Evolutionary conservation across 768 basidiomycete species (phyloP), one percentile per base, ranked within the genome.

Genomic region (Tylopilus felleus): DNA sequence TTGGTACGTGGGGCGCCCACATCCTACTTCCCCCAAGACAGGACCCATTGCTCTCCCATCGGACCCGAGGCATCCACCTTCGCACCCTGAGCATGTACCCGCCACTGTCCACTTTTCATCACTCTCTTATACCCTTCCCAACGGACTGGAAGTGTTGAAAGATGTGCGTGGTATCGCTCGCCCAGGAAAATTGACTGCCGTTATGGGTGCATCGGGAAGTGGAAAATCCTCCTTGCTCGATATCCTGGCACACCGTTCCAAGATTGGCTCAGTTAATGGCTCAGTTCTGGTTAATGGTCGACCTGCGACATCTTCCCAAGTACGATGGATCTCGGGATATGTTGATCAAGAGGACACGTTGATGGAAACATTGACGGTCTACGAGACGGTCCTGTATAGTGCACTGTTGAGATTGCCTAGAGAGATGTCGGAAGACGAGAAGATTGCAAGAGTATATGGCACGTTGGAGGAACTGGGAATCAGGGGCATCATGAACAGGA

Each of bases 261-360:
- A 98, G 74, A 79, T 86, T 14, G 97, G 97, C 0, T 53, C 63
- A 2, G 88, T 95, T 8, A 47, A 48, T 33, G 95, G 95, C 3
- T 78, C 78, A 27, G 87, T 86, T 35, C 80, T 92, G 19, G 85
- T 98, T 48, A 98, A 98, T 64, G 95, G 96, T 0, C 78, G 91
- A 4, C 79, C 80, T 55, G 86, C 96, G 23, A 75, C 76, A 41
- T 78, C 91, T 68, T 72, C 77, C 23, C 82, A 88, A 66, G 97
- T 92, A 76, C 86, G 84, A 68, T 82, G 84, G 33, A 88, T 98
- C 6, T 84, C 88, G 59, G 97, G 97, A 28, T 99, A 90, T 60
- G 97, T 99, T 41, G 96, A 99, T 67, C 97, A 99, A 71, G 97
- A 98, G 70, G 97, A 99, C 69, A 97, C 93, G 10, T 73, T 99